A percentile compares a stretch with the other conserved stretches of the same genome.
These are phyloP conservation scores for Thielaviopsis populi DNA, from an alignment of 2,329 filamentous ascomycete genomes.

Conservation along the genomic window DNA sequence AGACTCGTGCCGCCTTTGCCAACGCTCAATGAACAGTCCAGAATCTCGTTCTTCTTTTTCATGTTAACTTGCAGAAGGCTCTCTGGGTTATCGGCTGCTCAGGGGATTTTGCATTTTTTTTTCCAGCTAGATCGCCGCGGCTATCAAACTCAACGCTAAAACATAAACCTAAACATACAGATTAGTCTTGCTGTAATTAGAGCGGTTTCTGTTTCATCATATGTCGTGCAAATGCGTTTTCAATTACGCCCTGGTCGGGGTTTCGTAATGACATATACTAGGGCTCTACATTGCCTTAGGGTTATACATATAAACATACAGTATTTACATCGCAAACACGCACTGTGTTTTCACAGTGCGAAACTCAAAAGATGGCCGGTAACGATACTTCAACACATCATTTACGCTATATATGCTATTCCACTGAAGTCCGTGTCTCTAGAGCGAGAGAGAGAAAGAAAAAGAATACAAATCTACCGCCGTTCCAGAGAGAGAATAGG, in stretches of 20 bases:
- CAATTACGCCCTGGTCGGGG: too few species aligned
- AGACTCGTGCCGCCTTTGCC: background rate
- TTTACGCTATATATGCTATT: too few species aligned
- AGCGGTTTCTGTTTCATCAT: background rate
- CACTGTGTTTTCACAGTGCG: background rate
- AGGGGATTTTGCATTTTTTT: background rate
- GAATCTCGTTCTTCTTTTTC: background rate
- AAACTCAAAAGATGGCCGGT: background rate
- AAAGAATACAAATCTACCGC: too few species aligned
- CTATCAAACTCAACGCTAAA: conserved; percentile 2
- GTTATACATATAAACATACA: background rate
- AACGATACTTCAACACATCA: too few species aligned
- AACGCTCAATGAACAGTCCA: background rate
- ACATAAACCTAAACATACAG: background rate
- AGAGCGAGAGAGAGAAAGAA: too few species aligned
- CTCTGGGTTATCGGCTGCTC: background rate
- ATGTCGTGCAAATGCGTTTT: background rate
- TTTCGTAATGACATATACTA: background rate
- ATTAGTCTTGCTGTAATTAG: background rate
- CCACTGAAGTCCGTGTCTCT: too few species aligned
- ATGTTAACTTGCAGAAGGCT: background rate
- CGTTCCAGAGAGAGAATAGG: too few species aligned
- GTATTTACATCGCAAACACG: background rate
- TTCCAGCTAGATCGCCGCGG: background rate
- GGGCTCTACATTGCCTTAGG: background rate